Evolutionary conservation across 345 rosid genomes (phyloP), one percentile per base, ranked within the genome.

Genomic region (Murraya koenigii): DNA sequence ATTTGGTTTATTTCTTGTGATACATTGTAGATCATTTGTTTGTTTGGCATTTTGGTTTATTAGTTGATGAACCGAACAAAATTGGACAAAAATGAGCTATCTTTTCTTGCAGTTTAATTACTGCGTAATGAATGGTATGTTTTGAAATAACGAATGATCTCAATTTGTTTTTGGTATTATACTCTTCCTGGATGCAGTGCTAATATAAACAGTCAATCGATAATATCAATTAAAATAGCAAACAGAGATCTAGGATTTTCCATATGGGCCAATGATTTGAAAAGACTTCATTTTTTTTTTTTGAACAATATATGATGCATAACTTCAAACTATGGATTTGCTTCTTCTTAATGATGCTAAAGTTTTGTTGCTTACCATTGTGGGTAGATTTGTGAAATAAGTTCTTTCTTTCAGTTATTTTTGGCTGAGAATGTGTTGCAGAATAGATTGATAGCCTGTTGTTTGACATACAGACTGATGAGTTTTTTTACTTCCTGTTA

Each of bases 1-100:
- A 52, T 61, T 74, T 55, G 8, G 35, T 52, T 22, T 62, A 22
- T 25, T 54, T n/a, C 47, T 74, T 7, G 41, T 1, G 26, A 26
- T 62, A 72, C 69, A 62, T 59, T 71, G 3, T n/a, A 63, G 75
- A 32, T 33, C 28, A 71, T 73, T 38, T 36, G 76, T 58, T 49
- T 67, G 54, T n/a, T 71, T 71, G 13, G n/a, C 44, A 72, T 26
- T 35, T 72, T 56, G 32, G 64, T 22, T 72, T 72, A 30, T 72
- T 20, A 23, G 33, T 35, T 56, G 9, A 58, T 58, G 32, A 36
- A 72, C 39, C 15, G 33, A 33, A 55, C 63, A 72, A 25, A 35
- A 52, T 33, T 17, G 38, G 7, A 44, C 3, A 44, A 28, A 30
- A 52, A 32, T 52, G 44, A 33, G 23, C 32, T 36, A 23, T 59